Conservation (phyloP, 2,329 filamentous ascomycete genomes). For the Colletotrichum zoysiae region DNA sequence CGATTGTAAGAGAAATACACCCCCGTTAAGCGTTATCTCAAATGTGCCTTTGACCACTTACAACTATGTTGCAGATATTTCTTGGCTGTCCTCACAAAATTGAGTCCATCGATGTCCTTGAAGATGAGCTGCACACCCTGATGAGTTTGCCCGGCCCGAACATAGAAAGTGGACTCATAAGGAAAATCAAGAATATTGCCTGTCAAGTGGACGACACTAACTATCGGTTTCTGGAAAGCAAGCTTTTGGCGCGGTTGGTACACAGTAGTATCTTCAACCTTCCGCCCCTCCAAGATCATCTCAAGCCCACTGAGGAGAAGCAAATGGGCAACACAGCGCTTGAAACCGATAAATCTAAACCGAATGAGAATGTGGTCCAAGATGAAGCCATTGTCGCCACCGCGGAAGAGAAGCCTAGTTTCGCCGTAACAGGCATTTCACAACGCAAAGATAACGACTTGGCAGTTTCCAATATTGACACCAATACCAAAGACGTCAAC, state of each 20-base stretch:
- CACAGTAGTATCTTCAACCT: not conserved
- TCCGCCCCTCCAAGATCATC: not conserved
- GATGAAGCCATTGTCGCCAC: not conserved
- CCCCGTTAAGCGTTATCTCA: not conserved
- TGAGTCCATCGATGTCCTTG: not conserved
- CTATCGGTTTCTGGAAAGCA: not conserved
- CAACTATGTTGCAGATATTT: not conserved
- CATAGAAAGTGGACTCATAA: not conserved
- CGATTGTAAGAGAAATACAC: not conserved
- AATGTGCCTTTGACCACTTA: not conserved
- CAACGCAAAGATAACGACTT: too few species aligned
- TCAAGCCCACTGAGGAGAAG: not conserved
- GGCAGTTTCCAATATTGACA: too few species aligned
- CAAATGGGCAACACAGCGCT: not conserved
- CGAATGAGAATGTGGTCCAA: not conserved
- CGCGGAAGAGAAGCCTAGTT: not conserved
- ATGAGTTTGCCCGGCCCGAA: not conserved
- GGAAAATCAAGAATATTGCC: not conserved
- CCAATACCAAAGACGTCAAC: too few species aligned
- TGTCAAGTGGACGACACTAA: not conserved
- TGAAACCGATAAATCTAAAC: not conserved
- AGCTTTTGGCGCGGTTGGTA: not conserved
- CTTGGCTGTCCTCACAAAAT: slow-evolving; percentile 4
- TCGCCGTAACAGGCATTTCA: too few species aligned
- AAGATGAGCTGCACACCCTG: not conserved